Conservation (phyloP, 163 green algal genomes). For the Prototheca wickerhamii region DNA sequence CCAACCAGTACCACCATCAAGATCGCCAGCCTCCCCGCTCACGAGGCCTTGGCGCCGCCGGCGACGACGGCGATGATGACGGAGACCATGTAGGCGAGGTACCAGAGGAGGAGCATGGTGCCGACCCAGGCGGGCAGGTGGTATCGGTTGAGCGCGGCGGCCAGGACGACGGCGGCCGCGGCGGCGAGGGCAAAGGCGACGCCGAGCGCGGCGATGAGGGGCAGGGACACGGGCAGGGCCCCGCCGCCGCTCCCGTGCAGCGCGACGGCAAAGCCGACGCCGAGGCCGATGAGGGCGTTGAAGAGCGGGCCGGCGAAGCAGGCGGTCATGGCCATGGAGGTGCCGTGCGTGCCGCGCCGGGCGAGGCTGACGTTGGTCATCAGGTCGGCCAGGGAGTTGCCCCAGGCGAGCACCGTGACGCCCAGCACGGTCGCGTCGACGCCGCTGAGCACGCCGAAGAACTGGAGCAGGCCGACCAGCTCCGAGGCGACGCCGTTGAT, state of each 20-base stretch:
- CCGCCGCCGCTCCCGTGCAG: neutral
- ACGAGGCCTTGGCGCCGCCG: neutral
- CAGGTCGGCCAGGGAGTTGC: conserved; percentile 82
- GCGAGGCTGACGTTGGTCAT: conserved; percentile 81
- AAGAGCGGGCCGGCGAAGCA: conserved; percentile 89
- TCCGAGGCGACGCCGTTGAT: conserved; percentile 51
- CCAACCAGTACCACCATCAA: too few species aligned
- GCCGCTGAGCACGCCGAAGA: conserved; percentile 51
- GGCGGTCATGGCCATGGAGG: conserved; percentile 79
- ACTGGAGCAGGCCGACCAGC: conserved; percentile 61
- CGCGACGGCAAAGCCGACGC: conserved; percentile 35
- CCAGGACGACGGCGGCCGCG: conserved; percentile 40
- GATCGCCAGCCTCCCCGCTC: neutral
- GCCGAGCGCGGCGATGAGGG: conserved; percentile 50
- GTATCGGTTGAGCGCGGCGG: conserved; percentile 41
- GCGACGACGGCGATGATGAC: conserved; percentile 7
- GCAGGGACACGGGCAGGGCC: conserved; percentile 30
- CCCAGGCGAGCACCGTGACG: conserved; percentile 86
- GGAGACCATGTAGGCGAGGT: conserved; percentile 30
- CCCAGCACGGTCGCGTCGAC: conserved; percentile 65
- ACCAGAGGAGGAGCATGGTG: conserved; percentile 31
- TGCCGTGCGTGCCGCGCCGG: conserved; percentile 27
- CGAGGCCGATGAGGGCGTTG: conserved; percentile 78
- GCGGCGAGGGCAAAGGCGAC: conserved; percentile 51
- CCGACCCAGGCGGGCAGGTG: conserved; percentile 42